phyloP scores from a whole-genome alignment of 1,284 basidiomycete species.

The Cryptococcus deneoformans region DNA sequence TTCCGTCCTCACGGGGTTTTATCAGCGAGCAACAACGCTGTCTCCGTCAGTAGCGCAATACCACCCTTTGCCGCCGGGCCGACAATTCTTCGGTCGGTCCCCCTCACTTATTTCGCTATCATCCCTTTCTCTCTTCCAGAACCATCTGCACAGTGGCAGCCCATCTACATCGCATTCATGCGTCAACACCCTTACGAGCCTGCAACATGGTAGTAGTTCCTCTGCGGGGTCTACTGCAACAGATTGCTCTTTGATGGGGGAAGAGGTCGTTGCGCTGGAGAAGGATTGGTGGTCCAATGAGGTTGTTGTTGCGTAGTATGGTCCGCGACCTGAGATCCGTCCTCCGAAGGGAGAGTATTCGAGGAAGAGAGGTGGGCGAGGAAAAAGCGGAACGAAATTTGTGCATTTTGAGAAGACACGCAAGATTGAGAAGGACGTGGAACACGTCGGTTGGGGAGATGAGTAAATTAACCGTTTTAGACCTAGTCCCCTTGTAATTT shows the following conservation, averaged over 20 bases:
- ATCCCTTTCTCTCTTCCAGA: background rate
- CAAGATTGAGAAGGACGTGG: conserved; percentile 6
- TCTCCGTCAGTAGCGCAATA: background rate
- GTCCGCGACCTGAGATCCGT: conserved; percentile 14
- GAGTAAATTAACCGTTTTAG: conserved; percentile 2
- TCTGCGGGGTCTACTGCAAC: background rate
- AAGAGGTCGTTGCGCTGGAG: conserved; percentile 17
- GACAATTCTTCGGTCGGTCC: background rate
- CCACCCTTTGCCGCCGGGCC: background rate
- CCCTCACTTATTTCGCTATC: background rate
- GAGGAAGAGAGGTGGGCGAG: background rate
- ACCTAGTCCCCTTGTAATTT: background rate
- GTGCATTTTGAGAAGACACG: background rate
- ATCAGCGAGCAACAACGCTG: conserved; percentile 2
- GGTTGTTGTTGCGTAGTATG: conserved; percentile 30
- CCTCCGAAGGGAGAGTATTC: background rate
- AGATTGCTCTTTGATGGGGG: background rate
- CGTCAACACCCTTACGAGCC: background rate
- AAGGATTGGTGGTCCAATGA: conserved; percentile 29
- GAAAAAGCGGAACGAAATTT: background rate
- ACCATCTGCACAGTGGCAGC: background rate
- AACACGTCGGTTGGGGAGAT: conserved; percentile 12
- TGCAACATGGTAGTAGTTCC: background rate
- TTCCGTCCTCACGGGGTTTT: conserved; percentile 8
- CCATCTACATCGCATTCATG: background rate